A percentile compares a stretch with the other conserved stretches of the same genome.
Evolutionary conservation across 2,329 filamentous ascomycete genomes (phyloP).

Genomic region (Coniochaeta sp.): DNA sequence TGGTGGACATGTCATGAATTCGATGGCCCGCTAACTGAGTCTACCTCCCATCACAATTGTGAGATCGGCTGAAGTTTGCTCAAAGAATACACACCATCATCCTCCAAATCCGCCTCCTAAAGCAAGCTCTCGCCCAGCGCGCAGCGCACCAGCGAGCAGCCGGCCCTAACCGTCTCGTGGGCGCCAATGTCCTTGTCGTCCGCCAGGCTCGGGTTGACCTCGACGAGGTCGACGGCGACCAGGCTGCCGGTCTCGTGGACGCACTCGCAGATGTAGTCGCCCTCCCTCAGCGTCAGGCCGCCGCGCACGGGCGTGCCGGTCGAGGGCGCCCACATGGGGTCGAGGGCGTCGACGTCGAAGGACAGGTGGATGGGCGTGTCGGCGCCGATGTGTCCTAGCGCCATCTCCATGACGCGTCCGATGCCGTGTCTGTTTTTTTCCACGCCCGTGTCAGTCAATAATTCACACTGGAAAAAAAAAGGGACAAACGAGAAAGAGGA

Average conservation of each 20-base stretch:
- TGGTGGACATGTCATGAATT: not conserved
- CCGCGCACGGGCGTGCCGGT: slow-evolving; percentile 93
- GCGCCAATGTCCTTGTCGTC: slow-evolving; percentile 55
- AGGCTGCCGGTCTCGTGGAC: slow-evolving; percentile 74
- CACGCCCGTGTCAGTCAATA: not conserved
- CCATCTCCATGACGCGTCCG: slow-evolving; percentile 94
- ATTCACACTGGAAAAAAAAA: too few relatives aligned
- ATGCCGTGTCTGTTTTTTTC: slow-evolving; percentile 74
- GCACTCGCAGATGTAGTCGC: slow-evolving; percentile 91
- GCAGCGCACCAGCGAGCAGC: slow-evolving; percentile 85
- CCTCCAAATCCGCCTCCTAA: slow-evolving; percentile 31
- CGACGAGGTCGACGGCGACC: slow-evolving; percentile 73
- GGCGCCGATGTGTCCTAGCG: slow-evolving; percentile 86
- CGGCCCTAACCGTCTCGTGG: slow-evolving; percentile 79
- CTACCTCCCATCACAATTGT: too few relatives aligned
- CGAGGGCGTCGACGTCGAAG: slow-evolving; percentile 93
- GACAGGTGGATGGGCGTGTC: slow-evolving; percentile 96
- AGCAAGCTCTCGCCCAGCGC: slow-evolving; percentile 87
- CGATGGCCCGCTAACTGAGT: not conserved
- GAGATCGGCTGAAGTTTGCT: not conserved
- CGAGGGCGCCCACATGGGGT: slow-evolving; percentile 92
- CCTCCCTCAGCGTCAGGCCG: slow-evolving; percentile 86
- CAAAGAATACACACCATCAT: not conserved
- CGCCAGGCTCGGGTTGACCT: slow-evolving; percentile 70
- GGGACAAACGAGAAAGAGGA: not conserved